Base-by-base conservation (phyloP, 2,329 filamentous ascomycete genomes). In the Colletotrichum liaoningense region DNA sequence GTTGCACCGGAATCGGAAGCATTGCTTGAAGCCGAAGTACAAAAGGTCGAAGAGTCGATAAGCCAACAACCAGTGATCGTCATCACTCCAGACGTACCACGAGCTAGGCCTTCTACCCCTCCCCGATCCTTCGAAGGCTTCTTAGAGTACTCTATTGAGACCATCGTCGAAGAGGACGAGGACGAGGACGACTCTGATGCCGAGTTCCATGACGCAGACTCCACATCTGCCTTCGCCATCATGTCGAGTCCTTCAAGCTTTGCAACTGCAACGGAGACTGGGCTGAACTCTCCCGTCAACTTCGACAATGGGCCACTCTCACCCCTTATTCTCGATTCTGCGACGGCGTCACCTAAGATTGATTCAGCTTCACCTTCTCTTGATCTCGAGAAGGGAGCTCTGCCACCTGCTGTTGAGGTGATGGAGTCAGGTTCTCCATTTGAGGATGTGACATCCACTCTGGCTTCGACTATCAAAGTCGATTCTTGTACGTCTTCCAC, bases 401-500 rank as follows among this genome's bases (percentile, higher is more conserved):
- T 33, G 9, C 14, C 30, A 4, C 30, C 30, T 12, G 22, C 42
- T 16, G n/a, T 24, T 2, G 62, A 65, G 55, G 55, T 54, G 42
- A 59, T 12, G 16, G 30, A 62, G 46, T 49, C 55, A 24, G 60
- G n/a, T 19, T 24, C 56, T 38, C n/a, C 22, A 14, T 46, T 28
- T 19, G 60, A 70, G 46, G 49, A 57, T 4, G 56, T 30, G 35
- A 30, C 33, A 54, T 24, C 35, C 16, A 33, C 38, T 49, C 33
- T 38, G 22, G 60, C 38, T 30, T 30, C 56, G 46, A 35, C 67
- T 60, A 30, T 52, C 33, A 33, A 62, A 68, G 56, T 57, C 62
- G 71, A 52, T 71, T 63, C 60, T 49, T 73, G 67, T 73, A 73
- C 71, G 67, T 73, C 67, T 71, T 42, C 56, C 57, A 52, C n/a